These are phyloP conservation scores for Glycyrrhiza uralensis DNA, from an alignment of 306 rosid species.

Conservation along the genomic window DNA sequence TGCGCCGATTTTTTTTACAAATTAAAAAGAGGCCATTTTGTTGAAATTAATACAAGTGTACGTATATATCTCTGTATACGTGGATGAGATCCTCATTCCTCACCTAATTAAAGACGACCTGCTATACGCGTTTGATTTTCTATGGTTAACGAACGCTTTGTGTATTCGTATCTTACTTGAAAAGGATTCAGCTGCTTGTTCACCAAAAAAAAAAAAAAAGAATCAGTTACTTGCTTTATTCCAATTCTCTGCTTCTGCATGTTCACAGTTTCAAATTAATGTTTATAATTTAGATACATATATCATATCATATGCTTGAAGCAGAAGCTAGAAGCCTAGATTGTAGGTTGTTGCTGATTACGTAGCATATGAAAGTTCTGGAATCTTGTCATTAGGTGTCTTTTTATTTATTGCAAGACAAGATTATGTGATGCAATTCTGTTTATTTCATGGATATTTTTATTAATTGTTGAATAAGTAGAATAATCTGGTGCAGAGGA, in stretches of 20 bases:
- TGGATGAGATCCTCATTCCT: background rate
- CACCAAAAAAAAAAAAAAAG: too few relatives aligned
- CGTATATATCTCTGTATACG: background rate
- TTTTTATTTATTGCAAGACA: background rate
- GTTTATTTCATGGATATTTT: conserved; percentile 16
- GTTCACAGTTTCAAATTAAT: background rate
- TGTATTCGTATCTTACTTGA: background rate
- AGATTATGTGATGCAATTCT: conserved; percentile 20
- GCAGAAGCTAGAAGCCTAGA: conserved; percentile 3
- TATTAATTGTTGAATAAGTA: background rate
- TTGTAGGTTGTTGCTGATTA: background rate
- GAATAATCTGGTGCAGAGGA: background rate
- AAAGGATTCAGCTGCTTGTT: too few relatives aligned
- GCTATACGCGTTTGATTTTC: conserved; percentile 4
- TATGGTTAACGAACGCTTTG: background rate
- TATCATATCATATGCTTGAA: background rate
- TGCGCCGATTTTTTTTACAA: background rate
- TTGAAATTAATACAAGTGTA: background rate
- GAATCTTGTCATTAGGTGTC: conserved; percentile 11
- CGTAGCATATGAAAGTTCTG: conserved; percentile 21
- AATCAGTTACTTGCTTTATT: conserved; percentile 8
- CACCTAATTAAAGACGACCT: background rate
- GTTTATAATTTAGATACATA: background rate
- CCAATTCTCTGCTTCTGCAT: background rate
- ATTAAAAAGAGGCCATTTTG: background rate